Evolutionary conservation across 192 early-diverging fungal species (phyloP), one percentile per base, ranked within the genome.

Genomic region (Chytriomyces confervae): DNA sequence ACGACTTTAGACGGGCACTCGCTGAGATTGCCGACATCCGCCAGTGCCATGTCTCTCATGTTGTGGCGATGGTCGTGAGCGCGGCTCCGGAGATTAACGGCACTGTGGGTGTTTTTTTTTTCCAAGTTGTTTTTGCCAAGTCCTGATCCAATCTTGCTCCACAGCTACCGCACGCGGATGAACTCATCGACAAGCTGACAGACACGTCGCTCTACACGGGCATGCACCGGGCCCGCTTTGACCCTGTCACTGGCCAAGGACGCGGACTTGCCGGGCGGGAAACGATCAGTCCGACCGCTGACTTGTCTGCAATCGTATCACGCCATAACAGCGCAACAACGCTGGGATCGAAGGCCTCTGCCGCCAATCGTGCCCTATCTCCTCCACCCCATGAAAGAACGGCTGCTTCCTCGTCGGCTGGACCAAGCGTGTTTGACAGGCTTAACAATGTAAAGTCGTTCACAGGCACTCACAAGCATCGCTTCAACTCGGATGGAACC

Each of bases 201-300:
- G 81, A 85, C 68, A 78, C 76, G 9, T 80, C 80, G 2, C 76
- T 79, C 50, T 86, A 82, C 62, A 89, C 87, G 20, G 88, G 88
- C 11, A 85, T 85, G 9, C 88, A 89, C 81, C 89, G 84, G 72
- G 69, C 73, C n/a, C 80, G 88, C 62, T 89, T 89, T 75, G 72
- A 74, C 50, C 74, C 74, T 18, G 78, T 72, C 7, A 72, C 72
- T 2, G 78, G 69, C 23, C 69, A 69, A 44, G 76, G 76, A 7
- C 57, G 20, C 9, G 76, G 76, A 10, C 45, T 70, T 16, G 65
- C 7, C 1, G 76, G 76, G n/a, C 66, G 76, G 3, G 76, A 77
- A 23, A 18, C 76, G 8, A 44, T 77, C 20, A 77, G 47, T 44
- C 24, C 66, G 1, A 77, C 76, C 11, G 66, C 76, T 6, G 48